Evolutionary conservation across 345 rosid genomes (phyloP), one percentile per base, ranked within the genome.

Genomic region (Sisymbrium altissimum): DNA sequence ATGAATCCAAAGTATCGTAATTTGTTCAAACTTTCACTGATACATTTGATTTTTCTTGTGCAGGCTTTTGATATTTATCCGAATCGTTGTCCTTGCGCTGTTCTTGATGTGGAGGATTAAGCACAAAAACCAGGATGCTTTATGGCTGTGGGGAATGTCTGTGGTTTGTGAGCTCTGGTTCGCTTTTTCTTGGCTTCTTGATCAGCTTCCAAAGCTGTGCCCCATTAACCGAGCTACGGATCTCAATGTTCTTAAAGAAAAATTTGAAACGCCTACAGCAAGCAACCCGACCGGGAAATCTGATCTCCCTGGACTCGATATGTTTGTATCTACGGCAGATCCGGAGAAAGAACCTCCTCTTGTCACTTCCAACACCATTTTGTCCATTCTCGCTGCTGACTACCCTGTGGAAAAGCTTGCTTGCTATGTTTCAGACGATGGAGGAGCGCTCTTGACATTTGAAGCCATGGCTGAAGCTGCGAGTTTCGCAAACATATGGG

Each of bases 381-480:
- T 95, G 65, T 95, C 99, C 35, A 95, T 95, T 78, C 84, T 95
- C 6, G 99, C 97, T 45, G 93, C 93, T 62, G 84, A 92, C 63
- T 95, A 88, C 72, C 99, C 99, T 5, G 93, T 92, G 9, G 99
- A 95, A 80, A 95, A 95, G 83, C 97, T 95, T 71, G 84, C 99
- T 56, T 95, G 99, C 81, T 95, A 95, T 78, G 97, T 95, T 63
- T 95, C 99, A 55, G 99, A 95, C 41, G 99, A 95, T 79, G 99
- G 99, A 46, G 99, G 96, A 71, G 95, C 99, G 0, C 97, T 95
- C 78, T 82, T 94, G 60, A 91, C 97, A 14, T 94, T 94, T 36
- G 98, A 94, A 82, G 98, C 98, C 60, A 94, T 94, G 98, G 98
- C 98, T 29, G 98, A 94, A 82, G 98, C 97, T 5, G 98, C 98